Evolutionary conservation across 140 eudicot species (phyloP).

Genomic region (Flaveria floridana): DNA sequence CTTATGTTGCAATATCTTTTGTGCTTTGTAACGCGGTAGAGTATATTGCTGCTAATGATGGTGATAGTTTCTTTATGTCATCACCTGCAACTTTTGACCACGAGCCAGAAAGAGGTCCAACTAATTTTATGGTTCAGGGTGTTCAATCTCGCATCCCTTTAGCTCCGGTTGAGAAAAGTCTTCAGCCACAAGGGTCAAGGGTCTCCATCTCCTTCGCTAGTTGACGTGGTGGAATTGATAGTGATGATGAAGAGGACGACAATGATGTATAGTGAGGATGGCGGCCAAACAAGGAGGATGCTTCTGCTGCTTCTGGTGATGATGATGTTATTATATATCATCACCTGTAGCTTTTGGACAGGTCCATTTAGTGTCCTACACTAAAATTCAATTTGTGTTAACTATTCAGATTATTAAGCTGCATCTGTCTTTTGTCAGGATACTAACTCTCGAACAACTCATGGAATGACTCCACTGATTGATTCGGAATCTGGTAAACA

Average conservation of each 20-base stretch:
- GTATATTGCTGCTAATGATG: slow-evolving; percentile 3
- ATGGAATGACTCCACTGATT: slow-evolving; percentile 28
- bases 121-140: too few species aligned
- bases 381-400: neutral
- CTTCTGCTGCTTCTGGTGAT: too few species aligned
- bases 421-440: slow-evolving; percentile 40
- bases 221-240: slow-evolving; percentile 22
- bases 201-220: too few species aligned
- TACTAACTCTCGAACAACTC: slow-evolving; percentile 16
- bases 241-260: neutral
- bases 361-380: slow-evolving; percentile 11
- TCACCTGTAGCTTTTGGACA: too few species aligned
- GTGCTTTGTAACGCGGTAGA: slow-evolving; percentile 34
- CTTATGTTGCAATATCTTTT: slow-evolving; percentile 14
- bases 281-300: too few species aligned
- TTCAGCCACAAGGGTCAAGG: neutral
- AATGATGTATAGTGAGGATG: neutral
- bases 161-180: neutral
- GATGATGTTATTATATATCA: too few species aligned
- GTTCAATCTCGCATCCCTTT: too few species aligned
- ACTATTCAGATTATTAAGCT: neutral
- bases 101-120: too few species aligned
- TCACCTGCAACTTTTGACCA: too few species aligned
- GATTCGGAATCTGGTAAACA: slow-evolving; percentile 49
- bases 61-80: too few species aligned